Percentiles rank a stretch among this genome's conserved stretches.
Evolutionary conservation across 23 red algal species (phyloP).

Genomic region (Gracilaria vermiculophylla): DNA sequence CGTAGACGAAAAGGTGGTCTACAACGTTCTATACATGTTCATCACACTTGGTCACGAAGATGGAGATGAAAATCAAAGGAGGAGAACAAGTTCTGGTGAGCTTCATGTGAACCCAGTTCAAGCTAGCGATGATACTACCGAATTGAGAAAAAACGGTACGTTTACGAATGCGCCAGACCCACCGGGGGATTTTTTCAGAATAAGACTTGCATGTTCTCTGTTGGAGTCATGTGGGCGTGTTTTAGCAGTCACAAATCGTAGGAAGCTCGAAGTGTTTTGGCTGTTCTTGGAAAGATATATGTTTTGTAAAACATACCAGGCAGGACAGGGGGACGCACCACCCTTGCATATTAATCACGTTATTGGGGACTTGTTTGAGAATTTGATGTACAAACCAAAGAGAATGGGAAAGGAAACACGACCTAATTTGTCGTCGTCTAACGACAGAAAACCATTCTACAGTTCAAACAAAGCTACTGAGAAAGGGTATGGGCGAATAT

Average conservation of each 20-base stretch:
- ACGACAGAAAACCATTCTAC: background rate
- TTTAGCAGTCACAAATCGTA: constrained; percentile 32
- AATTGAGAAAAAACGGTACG: background rate
- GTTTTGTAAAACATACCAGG: constrained; percentile 59
- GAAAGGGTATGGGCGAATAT: background rate
- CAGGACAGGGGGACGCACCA: constrained; percentile 49
- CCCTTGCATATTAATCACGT: constrained; percentile 62
- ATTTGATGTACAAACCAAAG: constrained; percentile 4
- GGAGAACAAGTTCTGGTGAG: background rate
- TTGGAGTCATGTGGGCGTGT: constrained; percentile 73
- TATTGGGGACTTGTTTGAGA: constrained; percentile 53
- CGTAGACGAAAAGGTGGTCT: constrained; percentile 52
- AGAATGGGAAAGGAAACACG: constrained; percentile 3
- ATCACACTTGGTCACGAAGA: constrained; percentile 72
- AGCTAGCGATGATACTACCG: background rate
- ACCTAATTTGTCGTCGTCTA: background rate
- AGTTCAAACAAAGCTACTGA: background rate
- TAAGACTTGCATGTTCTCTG: constrained; percentile 65
- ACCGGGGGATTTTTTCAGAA: constrained; percentile 76
- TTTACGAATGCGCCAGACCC: constrained; percentile 62
- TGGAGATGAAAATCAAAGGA: constrained; percentile 4
- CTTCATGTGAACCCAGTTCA: background rate
- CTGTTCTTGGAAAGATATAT: constrained; percentile 60
- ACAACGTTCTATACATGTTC: constrained; percentile 66
- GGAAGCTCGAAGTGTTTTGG: constrained; percentile 66